Evolutionary conservation across 2,329 filamentous ascomycete species (phyloP).

Genomic region (Bipolaris cookei): DNA sequence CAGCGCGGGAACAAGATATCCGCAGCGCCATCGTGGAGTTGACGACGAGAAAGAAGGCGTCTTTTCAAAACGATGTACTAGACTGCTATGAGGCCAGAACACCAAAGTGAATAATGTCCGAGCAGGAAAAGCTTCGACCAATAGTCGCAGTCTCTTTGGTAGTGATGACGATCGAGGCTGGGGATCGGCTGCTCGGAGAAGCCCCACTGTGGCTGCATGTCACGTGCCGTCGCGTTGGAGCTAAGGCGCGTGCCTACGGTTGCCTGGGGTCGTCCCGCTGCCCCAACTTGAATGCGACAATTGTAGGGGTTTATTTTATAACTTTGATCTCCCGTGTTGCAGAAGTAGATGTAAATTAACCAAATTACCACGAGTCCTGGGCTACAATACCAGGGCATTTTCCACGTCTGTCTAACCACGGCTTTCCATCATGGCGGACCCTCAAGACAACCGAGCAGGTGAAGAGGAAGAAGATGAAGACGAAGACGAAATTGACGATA

Average conservation of each 20-base stretch:
- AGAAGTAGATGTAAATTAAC: neutral
- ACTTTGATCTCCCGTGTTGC: too few relatives aligned
- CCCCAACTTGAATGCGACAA: neutral
- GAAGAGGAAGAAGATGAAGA: slow-evolving; percentile 76
- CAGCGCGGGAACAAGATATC: slow-evolving; percentile 41
- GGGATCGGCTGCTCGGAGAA: slow-evolving; percentile 23
- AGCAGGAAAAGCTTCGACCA: slow-evolving; percentile 32
- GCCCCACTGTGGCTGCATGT: slow-evolving; percentile 2
- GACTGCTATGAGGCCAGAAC: slow-evolving; percentile 27
- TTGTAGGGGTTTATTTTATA: neutral
- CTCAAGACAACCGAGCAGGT: slow-evolving; percentile 38
- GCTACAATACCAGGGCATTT: neutral
- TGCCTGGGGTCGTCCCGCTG: slow-evolving; percentile 24
- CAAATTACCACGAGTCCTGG: neutral
- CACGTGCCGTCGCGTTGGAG: slow-evolving; percentile 33
- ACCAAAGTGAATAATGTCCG: slow-evolving; percentile 30
- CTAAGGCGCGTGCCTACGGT: slow-evolving; percentile 31
- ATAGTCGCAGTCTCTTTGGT: slow-evolving; percentile 27
- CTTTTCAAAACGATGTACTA: neutral
- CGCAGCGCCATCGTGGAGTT: slow-evolving; percentile 49
- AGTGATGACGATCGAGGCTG: slow-evolving; percentile 36
- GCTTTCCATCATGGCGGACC: slow-evolving; percentile 37
- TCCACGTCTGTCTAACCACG: neutral
- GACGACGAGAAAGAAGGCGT: slow-evolving; percentile 31
- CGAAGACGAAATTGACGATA: slow-evolving; percentile 72